Base-by-base conservation (phyloP, 257 asterid species). In the Solanum megistacrolobum region DNA sequence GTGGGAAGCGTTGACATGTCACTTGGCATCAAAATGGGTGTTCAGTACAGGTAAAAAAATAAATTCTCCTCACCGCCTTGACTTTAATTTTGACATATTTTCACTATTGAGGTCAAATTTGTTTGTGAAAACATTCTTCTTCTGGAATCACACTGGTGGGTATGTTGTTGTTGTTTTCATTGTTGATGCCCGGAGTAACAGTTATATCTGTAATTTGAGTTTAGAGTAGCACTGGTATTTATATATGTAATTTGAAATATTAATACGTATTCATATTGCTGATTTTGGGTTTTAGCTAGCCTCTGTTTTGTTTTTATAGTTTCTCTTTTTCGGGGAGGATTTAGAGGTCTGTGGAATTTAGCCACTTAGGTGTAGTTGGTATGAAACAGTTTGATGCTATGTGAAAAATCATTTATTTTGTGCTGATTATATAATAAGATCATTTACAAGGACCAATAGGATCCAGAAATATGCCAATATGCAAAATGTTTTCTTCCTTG, bases 1-100 rank as follows among this genome's bases (percentile, higher is more conserved):
- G 98, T 92, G 85, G 99, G 99, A n/a, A 91, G 98, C 89, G 94
- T 97, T 46, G 99, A 97, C 65, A 93, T 97, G 96, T 97, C 99
- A 12, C 91, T 97, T 87, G 99, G 96, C 90, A 95, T 97, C 90
- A 97, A 97, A 91, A 90, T 94, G 95, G 99, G 99, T 7, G 99
- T 97, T 71, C 99, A 97, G 78, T 97, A 92, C 97, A 97, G 99
- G 99, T 97, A 12, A 58, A 20, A 20, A 20, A 20, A 58, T 20
- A 20, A 58, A 7, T 58, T 58, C 25, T 58, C 2, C 66, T 58
- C 66, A 58, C 66, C 66, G 66, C 66, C 12, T 36, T n/a, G 21
- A 71, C 31, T 86, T 75, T 43, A 27, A 18, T 29, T 38, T 76
- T 39, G 35, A 10, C 83, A 36, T n/a, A 25, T 36, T 85, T 29